Evolutionary conservation across 345 rosid species (phyloP).

Genomic region (Populus davidiana): DNA sequence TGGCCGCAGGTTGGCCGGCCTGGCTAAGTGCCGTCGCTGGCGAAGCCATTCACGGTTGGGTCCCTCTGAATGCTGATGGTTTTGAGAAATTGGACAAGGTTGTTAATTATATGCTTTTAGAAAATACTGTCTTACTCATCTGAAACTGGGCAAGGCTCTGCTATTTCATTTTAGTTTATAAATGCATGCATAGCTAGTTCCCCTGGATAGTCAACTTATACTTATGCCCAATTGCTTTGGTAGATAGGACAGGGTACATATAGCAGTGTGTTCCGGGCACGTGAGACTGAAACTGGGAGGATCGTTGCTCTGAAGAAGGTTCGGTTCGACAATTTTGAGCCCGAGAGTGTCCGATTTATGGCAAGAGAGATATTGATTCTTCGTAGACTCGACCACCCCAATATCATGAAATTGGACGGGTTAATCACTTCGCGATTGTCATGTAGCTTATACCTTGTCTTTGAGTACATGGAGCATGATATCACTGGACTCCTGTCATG

Average conservation of each 20-base stretch:
- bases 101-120: neutral
- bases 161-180: neutral
- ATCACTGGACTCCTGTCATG: conserved; percentile 84
- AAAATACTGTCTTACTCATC: neutral
- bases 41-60: conserved; percentile 97
- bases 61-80: conserved; percentile 77
- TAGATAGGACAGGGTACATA: conserved; percentile 99
- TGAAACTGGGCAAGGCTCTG: neutral
- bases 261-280: conserved; percentile 91
- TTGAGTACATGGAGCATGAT: conserved; percentile 99
- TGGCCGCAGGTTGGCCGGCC: conserved; percentile 99
- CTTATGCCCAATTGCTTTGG: conserved; percentile 13
- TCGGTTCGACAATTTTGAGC: conserved; percentile 91
- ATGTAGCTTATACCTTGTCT: conserved; percentile 82
- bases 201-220: conserved; percentile 1
- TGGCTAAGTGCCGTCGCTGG: conserved; percentile 96
- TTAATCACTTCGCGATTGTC: conserved; percentile 78
- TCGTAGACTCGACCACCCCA: conserved; percentile 86
- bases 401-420: conserved; percentile 85
- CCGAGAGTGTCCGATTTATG: conserved; percentile 97
- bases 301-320: conserved; percentile 95
- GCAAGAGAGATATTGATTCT: conserved; percentile 94
- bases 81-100: conserved; percentile 96
- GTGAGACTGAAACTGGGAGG: conserved; percentile 69
- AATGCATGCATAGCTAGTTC: too few species aligned